Base-by-base conservation (phyloP, 768 basidiomycete species). In the Pleurotus salmoneostramineus region DNA sequence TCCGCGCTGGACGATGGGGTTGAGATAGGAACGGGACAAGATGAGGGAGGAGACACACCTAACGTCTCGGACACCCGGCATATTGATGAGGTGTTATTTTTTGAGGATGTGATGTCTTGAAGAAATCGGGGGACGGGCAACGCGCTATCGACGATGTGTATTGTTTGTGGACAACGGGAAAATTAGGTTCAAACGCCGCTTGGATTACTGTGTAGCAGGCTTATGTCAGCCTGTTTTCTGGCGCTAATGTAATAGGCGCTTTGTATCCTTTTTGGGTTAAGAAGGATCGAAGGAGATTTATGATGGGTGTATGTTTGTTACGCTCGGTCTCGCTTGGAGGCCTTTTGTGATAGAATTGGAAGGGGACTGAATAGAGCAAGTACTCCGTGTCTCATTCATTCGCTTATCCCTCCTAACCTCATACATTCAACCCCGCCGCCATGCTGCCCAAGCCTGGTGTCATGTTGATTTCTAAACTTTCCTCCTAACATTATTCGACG, bases 1-100 rank as follows among this genome's bases (percentile, higher is more conserved):
- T 95, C 93, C 71, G 95, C 91, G 77, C 95, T 97, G 60, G 60
- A 58, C 15, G 58, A 62, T 43, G 58, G 59, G 64, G 61, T 64
- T 61, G 62, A 60, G 44, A 56, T 66, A 60, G 66, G 61, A 37
- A 50, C 62, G 58, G 57, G 40, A 32, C 10, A 35, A 50, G 46
- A 55, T 33, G 60, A 54, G 36, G 49, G 50, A 56, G 48, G 56
- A 51, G 27, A 72, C 74, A 64, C 64, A 89, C 88, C 87, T 87
- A 68, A 90, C 83, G 73, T 90, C 88, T 81, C 88, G 78, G 79
- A 90, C 88, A 77, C 87, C 87, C 70, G 88, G 88, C 88, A 90
- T 90, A 72, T 72, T 85, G 76, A 59, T 68, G 66, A 66, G 52
- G 52, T 37, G 52, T 14, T 33, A 35, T 35, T 54, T 54, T 54